Conservation (phyloP, 768 basidiomycete species). For the Calocybe cyanea region DNA sequence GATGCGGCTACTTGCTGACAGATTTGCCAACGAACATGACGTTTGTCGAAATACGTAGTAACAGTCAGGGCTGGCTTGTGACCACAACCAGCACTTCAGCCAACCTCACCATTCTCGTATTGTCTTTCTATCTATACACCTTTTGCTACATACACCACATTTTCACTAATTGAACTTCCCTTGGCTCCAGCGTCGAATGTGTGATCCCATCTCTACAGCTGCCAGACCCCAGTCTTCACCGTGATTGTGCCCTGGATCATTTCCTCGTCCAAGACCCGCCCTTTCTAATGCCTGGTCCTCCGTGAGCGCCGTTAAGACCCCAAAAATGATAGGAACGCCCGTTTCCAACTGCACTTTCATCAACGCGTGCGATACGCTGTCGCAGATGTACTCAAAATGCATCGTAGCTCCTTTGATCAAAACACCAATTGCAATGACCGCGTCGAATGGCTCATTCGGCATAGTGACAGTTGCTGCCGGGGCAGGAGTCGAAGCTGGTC, state of each 20-base stretch:
- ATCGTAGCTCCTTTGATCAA: constrained; percentile 97
- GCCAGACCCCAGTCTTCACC: constrained; percentile 98
- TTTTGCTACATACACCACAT: constrained; percentile 4
- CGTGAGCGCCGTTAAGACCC: constrained; percentile 86
- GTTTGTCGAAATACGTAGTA: constrained; percentile 6
- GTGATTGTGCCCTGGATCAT: constrained; percentile 86
- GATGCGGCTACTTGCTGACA: constrained; percentile 13
- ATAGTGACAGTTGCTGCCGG: constrained; percentile 31
- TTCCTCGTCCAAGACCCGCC: constrained; percentile 78
- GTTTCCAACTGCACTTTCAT: constrained; percentile 95
- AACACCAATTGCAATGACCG: constrained; percentile 95
- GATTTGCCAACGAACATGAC: constrained; percentile 7
- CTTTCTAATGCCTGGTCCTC: constrained; percentile 95
- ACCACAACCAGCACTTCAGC: not conserved
- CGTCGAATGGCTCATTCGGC: constrained; percentile 77
- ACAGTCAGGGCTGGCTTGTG: constrained; percentile 3
- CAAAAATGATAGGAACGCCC: constrained; percentile 93
- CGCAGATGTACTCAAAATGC: constrained; percentile 99
- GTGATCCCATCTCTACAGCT: constrained; percentile 88
- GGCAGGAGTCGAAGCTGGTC: constrained; percentile 46
- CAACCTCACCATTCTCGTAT: not conserved
- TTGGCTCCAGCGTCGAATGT: constrained; percentile 60
- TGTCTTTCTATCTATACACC: not conserved
- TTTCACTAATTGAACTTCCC: constrained; percentile 52
- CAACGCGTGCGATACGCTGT: constrained; percentile 87